Base-by-base conservation (phyloP, 306 rosid genomes). In the Psophocarpus tetragonolobus region DNA sequence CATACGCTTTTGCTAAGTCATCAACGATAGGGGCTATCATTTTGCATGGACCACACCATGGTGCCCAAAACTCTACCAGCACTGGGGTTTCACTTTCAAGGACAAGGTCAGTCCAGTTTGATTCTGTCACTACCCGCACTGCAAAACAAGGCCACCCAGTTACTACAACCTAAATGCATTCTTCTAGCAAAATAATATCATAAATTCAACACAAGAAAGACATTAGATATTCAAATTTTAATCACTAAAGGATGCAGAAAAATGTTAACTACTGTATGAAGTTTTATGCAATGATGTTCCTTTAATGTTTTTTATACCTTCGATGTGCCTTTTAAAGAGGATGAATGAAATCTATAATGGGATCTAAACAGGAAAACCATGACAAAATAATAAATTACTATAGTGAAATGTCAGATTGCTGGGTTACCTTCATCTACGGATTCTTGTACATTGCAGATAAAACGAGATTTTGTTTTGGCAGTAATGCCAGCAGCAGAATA, bases 1-100 rank as follows among this genome's bases (percentile, higher is more conserved):
- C 92, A 73, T 90, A 94, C 68, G 92, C 97, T 79, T 85, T 87
- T 0, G 97, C 97, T 67, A 92, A 77, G 81, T 92, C 97, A 54
- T 89, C 96, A 23, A 91, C 80, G 41, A 91, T 76, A 3, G 97
- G 95, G 0, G 92, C 97, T 72, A 94, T 94, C 87, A 94, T 92
- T 62, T 89, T 81, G 79, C 97, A 94, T 3, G 97, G 97, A 66
- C 97, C 98, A 48, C 98, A 94, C 97, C 98, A 94, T 35, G 95
- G 93, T 32, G 98, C 97, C 98, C 97, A 92, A 78, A 94, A 94
- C 48, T 94, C 97, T 32, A 94, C 97, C 80, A 94, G 85, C 75
- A 90, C 97, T 11, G 97, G 92, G 45, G 60, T 87, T 26, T 87
- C 87, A 82, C 86, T 94, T 30, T 57, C 88, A 38, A 89, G 74